Percentiles rank a stretch among this genome's conserved stretches.
Conservation (phyloP, 75 land plant genomes). For the Pseudotsuga menziesii region DNA sequence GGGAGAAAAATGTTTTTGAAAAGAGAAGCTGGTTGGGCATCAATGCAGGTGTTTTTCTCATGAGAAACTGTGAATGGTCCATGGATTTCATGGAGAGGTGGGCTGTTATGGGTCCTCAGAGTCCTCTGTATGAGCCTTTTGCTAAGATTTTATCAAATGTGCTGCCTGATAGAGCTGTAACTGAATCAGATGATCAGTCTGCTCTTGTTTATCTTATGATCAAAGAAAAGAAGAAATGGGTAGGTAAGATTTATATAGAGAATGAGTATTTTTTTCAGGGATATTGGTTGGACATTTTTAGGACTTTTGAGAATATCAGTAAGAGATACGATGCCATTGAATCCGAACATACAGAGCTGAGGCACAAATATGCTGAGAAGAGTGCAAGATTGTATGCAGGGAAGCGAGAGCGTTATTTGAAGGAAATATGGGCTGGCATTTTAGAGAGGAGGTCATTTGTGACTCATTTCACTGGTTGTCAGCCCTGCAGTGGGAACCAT, state of each 20-base stretch:
- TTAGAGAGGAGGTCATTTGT: conserved; percentile 62
- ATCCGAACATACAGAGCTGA: background rate
- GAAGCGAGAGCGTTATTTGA: background rate
- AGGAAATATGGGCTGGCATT: conserved; percentile 15
- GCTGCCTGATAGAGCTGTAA: conserved; percentile 52
- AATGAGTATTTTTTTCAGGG: conserved; percentile 50
- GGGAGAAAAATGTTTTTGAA: conserved; percentile 46
- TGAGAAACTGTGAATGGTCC: conserved; percentile 94
- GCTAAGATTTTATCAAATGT: conserved; percentile 37
- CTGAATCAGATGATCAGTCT: conserved; percentile 82
- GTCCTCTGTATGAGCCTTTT: conserved; percentile 40
- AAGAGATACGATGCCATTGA: conserved; percentile 10
- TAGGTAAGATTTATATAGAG: conserved; percentile 58
- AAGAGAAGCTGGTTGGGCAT: conserved; percentile 70
- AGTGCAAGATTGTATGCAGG: background rate
- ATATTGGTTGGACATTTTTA: conserved; percentile 71
- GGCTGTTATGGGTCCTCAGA: conserved; percentile 76
- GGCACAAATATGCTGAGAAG: background rate
- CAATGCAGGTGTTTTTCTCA: conserved; percentile 83
- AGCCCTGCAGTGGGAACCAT: conserved; percentile 76
- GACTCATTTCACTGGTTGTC: conserved; percentile 95
- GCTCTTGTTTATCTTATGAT: conserved; percentile 67
- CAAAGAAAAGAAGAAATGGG: conserved; percentile 33
- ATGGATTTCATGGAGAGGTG: conserved; percentile 69
- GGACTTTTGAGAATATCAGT: conserved; percentile 29